A percentile compares a stretch with the other conserved stretches of the same genome.
These are phyloP conservation scores for Kwoniella dendrophila DNA, from an alignment of 768 basidiomycete genomes.

Conservation along the genomic window DNA sequence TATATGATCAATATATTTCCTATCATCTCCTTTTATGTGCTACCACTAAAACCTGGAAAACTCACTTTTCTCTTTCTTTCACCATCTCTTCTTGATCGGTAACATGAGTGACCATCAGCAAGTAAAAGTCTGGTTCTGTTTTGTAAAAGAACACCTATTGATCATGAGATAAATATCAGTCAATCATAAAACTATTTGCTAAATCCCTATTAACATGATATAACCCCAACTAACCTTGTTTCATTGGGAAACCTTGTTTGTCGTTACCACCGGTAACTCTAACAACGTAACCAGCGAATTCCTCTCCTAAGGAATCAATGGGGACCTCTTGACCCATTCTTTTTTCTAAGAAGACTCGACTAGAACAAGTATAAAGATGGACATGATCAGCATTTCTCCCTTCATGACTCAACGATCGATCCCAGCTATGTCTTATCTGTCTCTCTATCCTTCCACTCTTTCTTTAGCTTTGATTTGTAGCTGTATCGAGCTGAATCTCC, in stretches of 20 bases:
- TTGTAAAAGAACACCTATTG: constrained; percentile 71
- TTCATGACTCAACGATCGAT: constrained; percentile 9
- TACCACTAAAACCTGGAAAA: constrained; percentile 55
- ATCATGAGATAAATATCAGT: neutral
- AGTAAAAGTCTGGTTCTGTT: constrained; percentile 92
- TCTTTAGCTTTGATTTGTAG: too few species aligned
- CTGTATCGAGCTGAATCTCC: too few species aligned
- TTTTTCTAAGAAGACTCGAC: constrained; percentile 96
- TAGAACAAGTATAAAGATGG: constrained; percentile 53
- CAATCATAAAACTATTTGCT: too few species aligned
- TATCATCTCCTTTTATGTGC: constrained; percentile 1
- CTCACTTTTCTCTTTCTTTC: constrained; percentile 89
- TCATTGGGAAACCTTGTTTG: constrained; percentile 66
- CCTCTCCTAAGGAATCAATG: constrained; percentile 85
- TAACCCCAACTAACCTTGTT: constrained; percentile 68
- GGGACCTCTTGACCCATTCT: constrained; percentile 93
- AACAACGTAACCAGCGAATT: constrained; percentile 96
- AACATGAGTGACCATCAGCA: constrained; percentile 95
- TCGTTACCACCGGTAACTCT: constrained; percentile 98
- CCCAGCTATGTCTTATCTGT: neutral
- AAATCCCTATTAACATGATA: neutral
- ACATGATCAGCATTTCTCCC: constrained; percentile 23
- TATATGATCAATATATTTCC: neutral
- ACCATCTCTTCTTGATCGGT: constrained; percentile 84
- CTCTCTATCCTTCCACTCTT: neutral